Evolutionary conservation across 2,329 filamentous ascomycete genomes (phyloP).

Genomic region (Cladosporium phlei): DNA sequence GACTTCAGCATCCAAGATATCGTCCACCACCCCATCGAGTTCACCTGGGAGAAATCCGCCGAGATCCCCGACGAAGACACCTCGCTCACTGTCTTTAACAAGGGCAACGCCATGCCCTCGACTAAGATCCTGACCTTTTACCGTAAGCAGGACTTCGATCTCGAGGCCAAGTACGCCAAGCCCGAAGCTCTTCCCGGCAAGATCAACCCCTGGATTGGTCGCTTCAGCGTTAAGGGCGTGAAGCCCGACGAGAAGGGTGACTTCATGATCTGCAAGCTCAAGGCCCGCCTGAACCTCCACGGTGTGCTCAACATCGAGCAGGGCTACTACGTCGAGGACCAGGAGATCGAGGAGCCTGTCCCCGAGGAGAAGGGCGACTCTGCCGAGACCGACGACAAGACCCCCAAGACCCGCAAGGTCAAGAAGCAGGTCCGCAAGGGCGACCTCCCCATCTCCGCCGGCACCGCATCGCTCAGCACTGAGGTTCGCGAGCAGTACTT

Average conservation of each 20-base stretch:
- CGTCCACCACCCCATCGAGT: conserved; percentile 96
- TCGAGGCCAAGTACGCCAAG: conserved; percentile 90
- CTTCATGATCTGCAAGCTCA: conserved; percentile 99
- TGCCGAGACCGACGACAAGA: conserved; percentile 46
- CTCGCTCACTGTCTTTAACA: conserved; percentile 93
- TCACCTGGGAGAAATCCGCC: conserved; percentile 96
- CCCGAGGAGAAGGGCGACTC: conserved; percentile 71
- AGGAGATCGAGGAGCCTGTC: conserved; percentile 91
- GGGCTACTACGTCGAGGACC: conserved; percentile 96
- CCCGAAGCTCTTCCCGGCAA: conserved; percentile 83
- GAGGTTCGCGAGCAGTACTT: conserved; percentile 59
- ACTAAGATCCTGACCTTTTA: conserved; percentile 99
- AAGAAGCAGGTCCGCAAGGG: conserved; percentile 99
- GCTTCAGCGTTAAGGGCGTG: conserved; percentile 96
- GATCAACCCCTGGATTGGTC: conserved; percentile 89
- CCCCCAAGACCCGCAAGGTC: conserved; percentile 86
- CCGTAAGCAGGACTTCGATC: conserved; percentile 92
- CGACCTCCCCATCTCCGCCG: conserved; percentile 80
- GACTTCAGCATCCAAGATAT: conserved; percentile 98
- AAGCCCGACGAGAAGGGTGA: conserved; percentile 90
- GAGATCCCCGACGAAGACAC: conserved; percentile 99
- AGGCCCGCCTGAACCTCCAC: conserved; percentile 93
- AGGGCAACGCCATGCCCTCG: conserved; percentile 91
- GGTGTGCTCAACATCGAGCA: conserved; percentile 94
- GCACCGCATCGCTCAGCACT: conserved; percentile 73